Evolutionary conservation across 306 rosid species (phyloP).

Genomic region (Cicer chorassanicum): DNA sequence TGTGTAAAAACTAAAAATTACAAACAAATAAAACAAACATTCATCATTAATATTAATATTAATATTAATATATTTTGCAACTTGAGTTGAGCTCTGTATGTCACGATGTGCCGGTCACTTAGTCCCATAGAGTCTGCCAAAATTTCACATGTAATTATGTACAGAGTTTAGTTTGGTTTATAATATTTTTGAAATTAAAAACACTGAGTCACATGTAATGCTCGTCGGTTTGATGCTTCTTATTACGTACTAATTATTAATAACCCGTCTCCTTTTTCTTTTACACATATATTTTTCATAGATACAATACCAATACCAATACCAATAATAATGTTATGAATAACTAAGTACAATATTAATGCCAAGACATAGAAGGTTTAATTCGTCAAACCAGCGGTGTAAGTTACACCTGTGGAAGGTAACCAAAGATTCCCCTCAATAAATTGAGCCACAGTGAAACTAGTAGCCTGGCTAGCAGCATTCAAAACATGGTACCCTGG

Average conservation of each 20-base stretch:
- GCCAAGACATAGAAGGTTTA: conserved; percentile 6
- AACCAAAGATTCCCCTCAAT: conserved; percentile 81
- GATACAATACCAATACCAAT: not conserved
- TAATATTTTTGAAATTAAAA: too few species aligned
- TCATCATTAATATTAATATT: too few species aligned
- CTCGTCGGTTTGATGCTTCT: too few species aligned
- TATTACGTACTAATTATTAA: not conserved
- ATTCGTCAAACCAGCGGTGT: conserved; percentile 56
- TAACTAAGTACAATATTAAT: conserved; percentile 32
- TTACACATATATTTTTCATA: not conserved
- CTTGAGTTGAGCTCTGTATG: too few species aligned
- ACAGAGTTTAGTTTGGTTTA: too few species aligned
- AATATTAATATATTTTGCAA: too few species aligned
- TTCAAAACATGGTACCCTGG: conserved; percentile 67
- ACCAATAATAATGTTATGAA: not conserved
- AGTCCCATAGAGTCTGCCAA: too few species aligned
- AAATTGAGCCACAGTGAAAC: conserved; percentile 66
- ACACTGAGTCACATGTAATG: too few species aligned
- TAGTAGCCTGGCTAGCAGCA: conserved; percentile 49
- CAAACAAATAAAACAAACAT: too few species aligned
- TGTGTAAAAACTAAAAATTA: too few species aligned
- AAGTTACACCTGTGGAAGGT: conserved; percentile 76
- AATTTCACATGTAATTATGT: too few species aligned
- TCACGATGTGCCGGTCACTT: too few species aligned
- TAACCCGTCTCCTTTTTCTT: not conserved